Conservation (phyloP, 108 stramenopile species). For the Aurantiochytrium sp. region DNA sequence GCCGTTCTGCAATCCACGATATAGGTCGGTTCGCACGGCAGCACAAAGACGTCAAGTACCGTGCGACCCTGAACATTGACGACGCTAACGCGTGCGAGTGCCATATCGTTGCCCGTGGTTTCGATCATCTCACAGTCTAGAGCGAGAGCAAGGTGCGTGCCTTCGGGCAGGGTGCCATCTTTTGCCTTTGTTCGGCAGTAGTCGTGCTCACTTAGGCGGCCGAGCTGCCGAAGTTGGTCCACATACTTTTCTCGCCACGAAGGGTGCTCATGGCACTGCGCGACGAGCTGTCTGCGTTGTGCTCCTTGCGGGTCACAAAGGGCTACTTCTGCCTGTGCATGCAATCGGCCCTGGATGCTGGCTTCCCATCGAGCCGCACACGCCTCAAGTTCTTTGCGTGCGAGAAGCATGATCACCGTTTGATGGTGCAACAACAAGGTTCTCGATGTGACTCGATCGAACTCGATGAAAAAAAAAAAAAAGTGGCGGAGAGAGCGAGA, state of each 20-base stretch:
- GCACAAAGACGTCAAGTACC: not conserved
- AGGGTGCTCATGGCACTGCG: not conserved
- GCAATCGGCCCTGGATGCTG: not conserved
- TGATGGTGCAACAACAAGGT: not conserved
- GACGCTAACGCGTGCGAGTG: not conserved
- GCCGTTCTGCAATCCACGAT: not conserved
- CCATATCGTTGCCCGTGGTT: not conserved
- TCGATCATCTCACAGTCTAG: conserved; percentile 11
- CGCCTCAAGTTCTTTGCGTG: not conserved
- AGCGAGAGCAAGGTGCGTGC: not conserved
- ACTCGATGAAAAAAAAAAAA: too few species aligned
- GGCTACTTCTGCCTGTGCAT: not conserved
- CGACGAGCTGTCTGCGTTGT: not conserved
- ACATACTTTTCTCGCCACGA: not conserved
- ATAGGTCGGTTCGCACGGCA: conserved; percentile 5
- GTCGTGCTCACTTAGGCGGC: not conserved
- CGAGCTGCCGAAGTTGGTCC: not conserved
- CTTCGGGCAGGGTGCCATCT: not conserved
- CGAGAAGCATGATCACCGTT: not conserved
- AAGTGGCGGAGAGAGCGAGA: too few species aligned
- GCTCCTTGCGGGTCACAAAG: not conserved
- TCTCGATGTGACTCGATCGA: too few species aligned
- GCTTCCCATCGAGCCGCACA: not conserved
- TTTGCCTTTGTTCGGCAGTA: not conserved
- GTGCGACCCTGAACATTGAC: not conserved